These are phyloP conservation scores for Blepharisma japonicum DNA, from an alignment of 73 alveolate species.

Conservation along the genomic window DNA sequence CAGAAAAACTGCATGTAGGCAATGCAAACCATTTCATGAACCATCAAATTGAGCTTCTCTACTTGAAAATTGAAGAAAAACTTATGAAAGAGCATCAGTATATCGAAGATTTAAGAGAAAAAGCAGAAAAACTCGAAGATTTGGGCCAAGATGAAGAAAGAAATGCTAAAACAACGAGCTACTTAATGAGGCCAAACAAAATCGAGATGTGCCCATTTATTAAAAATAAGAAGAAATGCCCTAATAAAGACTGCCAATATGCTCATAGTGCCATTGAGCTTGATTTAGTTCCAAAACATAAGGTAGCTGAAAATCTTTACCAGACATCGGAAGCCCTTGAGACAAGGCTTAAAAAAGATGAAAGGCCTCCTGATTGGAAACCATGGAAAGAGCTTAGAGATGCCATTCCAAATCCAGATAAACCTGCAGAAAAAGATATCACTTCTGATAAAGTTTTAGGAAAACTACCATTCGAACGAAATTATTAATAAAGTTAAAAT, in stretches of 20 bases:
- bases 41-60: not conserved
- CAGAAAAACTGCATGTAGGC: not conserved
- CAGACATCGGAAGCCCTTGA: slow-evolving; percentile 16
- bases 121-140: not conserved
- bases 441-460: too few relatives aligned
- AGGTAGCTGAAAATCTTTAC: not conserved
- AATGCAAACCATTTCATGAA: not conserved
- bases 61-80: not conserved
- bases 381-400: not conserved
- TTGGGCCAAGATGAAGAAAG: not conserved
- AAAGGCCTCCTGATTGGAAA: slow-evolving; percentile 1
- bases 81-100: not conserved
- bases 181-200: not conserved
- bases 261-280: not conserved
- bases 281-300: not conserved
- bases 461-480: too few relatives aligned
- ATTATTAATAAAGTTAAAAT: too few relatives aligned
- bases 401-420: too few relatives aligned
- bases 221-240: not conserved
- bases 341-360: not conserved
- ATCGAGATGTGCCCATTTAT: not conserved
- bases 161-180: not conserved
- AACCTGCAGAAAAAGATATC: too few relatives aligned
- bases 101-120: not conserved
- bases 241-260: not conserved